Percentiles rank a stretch among this genome's conserved stretches.
Evolutionary conservation across 139 green algal species (phyloP).

Genomic region (Chlamydomonas eustigma): DNA sequence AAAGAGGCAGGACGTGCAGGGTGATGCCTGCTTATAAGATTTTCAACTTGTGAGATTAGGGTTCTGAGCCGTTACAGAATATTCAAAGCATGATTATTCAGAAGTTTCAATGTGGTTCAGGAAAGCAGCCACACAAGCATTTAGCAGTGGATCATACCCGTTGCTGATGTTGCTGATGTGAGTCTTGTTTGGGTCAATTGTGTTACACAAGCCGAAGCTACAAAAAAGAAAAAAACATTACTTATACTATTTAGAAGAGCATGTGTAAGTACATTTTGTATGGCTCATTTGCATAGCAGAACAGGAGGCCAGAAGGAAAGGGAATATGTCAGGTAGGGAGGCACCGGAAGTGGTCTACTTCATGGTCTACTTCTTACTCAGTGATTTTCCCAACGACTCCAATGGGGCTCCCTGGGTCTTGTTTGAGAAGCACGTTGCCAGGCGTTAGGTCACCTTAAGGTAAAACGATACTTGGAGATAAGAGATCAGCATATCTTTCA

Average conservation of each 20-base stretch:
- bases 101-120: too few relatives aligned
- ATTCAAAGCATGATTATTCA: too few relatives aligned
- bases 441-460: slow-evolving; percentile 21
- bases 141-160: slow-evolving; percentile 1
- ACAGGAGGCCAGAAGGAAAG: not conserved
- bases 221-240: not conserved
- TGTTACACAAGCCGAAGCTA: slow-evolving; percentile 21
- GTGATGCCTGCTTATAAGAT: too few relatives aligned
- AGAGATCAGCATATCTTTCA: too few relatives aligned
- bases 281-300: not conserved
- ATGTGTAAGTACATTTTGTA: too few relatives aligned
- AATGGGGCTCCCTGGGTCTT: not conserved
- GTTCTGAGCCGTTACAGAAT: too few relatives aligned
- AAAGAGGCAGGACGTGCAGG: too few relatives aligned
- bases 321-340: not conserved
- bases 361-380: not conserved
- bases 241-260: not conserved
- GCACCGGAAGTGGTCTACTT: not conserved
- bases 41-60: too few relatives aligned
- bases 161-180: slow-evolving; percentile 28
- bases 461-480: too few relatives aligned
- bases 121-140: too few relatives aligned
- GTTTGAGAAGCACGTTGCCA: slow-evolving; percentile 24
- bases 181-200: slow-evolving; percentile 4
- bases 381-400: slow-evolving; percentile 13